Evolutionary conservation across 2,329 filamentous ascomycete species (phyloP), one percentile per base, ranked within the genome.

Genomic region (Xylaria sp.): DNA sequence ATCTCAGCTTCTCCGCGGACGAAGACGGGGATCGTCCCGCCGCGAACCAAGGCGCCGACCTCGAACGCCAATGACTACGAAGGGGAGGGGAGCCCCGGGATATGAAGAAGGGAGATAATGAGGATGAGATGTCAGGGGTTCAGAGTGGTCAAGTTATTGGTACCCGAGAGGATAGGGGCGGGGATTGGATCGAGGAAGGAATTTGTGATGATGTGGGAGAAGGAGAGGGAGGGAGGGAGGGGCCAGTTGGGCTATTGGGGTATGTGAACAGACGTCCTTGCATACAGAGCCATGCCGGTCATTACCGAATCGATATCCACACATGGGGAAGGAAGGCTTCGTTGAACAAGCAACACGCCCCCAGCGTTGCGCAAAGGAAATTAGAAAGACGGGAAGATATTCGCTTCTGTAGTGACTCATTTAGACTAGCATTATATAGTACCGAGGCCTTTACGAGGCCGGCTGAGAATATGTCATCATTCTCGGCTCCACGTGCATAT

Each of bases 1-100:
- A 71, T 48, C 63, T 76, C 16, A 52, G 50, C 29, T 44, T 52
- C 22, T 43, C 45, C 16, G n/a, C 41, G 18, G 50, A 46, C 17
- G 46, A 40, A 7, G 39, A 40, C 8, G 49, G 54, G 7, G 24
- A 21, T 18, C 19, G 13, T 18, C 37, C 29, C 7, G 29, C 44
- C 11, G 37, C 48, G 21, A 29, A 13, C 20, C 22, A 39, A 34
- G 29, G 20, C 4, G 45, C 50, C 26, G 37, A 39, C 17, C 40
- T 52, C 29, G 48, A 54, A 51, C 43, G 52, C n/a, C 44, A 64
- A 62, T 65, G 63, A 66, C 60, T 63, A 66, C 45, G 58, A 50
- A 60, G 59, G 59, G 64, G 60, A 52, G 55, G 56, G 61, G 57
- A 61, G 56, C 54, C 60, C 58, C 46, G 34, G 26, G 16, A 17